Percentiles rank a stretch among this genome's conserved stretches.
Conservation (phyloP, 768 basidiomycete species). For the Pisolithus albus region DNA sequence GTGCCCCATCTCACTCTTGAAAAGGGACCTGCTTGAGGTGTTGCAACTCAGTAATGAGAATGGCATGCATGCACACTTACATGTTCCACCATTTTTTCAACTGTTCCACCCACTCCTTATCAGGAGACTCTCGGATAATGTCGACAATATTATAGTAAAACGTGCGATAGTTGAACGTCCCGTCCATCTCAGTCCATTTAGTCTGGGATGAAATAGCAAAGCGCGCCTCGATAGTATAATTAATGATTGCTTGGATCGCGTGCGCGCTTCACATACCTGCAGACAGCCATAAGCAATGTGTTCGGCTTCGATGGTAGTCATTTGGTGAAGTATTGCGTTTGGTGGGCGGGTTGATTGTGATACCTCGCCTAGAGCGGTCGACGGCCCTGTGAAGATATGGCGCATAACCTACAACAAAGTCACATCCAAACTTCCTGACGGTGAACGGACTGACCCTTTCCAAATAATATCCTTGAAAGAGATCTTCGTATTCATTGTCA, state of each 20-base stretch:
- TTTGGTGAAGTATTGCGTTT: conserved; percentile 6
- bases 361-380: neutral
- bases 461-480: neutral
- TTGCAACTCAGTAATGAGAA: too few species aligned
- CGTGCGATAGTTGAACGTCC: too few species aligned
- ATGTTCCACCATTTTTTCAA: conserved; percentile 1
- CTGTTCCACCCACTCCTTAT: neutral
- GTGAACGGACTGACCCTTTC: neutral
- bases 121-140: neutral
- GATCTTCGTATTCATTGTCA: neutral
- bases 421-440: too few species aligned
- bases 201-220: too few species aligned
- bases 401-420: too few species aligned
- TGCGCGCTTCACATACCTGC: conserved; percentile 4
- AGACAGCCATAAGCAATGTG: conserved; percentile 9
- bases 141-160: conserved; percentile 2
- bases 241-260: too few species aligned
- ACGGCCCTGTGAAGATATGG: too few species aligned
- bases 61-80: too few species aligned
- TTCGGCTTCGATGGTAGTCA: conserved; percentile 5
- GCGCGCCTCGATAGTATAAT: too few species aligned
- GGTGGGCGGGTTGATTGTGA: neutral
- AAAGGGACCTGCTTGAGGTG: too few species aligned
- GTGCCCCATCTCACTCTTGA: too few species aligned
- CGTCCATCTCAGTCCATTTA: too few species aligned